These are phyloP conservation scores for Camellia lanceoleosa DNA, from an alignment of 148 eudicot species.

Conservation along the genomic window DNA sequence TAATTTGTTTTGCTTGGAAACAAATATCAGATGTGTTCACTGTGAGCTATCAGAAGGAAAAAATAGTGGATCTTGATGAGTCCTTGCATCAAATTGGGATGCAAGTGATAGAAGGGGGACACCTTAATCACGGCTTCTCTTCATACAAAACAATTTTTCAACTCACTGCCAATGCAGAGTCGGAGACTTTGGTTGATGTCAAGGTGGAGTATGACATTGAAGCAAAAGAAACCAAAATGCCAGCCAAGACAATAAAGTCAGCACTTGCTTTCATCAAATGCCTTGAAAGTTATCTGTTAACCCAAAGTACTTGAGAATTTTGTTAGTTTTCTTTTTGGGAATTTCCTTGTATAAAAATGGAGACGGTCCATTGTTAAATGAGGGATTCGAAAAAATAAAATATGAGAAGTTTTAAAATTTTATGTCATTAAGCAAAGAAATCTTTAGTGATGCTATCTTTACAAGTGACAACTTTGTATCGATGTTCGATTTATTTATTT, in stretches of 20 bases:
- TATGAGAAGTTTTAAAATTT: no score
- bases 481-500: no score
- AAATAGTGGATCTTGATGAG: conserved; percentile 11
- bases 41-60: conserved; percentile 18
- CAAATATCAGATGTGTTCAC: neutral
- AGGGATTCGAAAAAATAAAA: no score
- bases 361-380: no score
- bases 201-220: conserved; percentile 20
- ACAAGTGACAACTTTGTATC: no score
- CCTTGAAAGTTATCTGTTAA: neutral
- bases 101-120: conserved; percentile 25
- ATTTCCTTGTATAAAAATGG: no score
- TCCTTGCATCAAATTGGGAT: conserved; percentile 21
- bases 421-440: no score
- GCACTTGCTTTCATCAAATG: neutral
- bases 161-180: conserved; percentile 10
- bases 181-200: conserved; percentile 15
- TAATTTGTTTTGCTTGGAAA: no score
- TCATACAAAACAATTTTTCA: conserved; percentile 17
- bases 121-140: neutral
- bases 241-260: conserved; percentile 8
- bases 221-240: conserved; percentile 15
- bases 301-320: neutral
- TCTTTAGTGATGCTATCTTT: no score
- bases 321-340: no score